These are phyloP conservation scores for Syzygium malaccense DNA, from an alignment of 441 rosid species.

Conservation along the genomic window DNA sequence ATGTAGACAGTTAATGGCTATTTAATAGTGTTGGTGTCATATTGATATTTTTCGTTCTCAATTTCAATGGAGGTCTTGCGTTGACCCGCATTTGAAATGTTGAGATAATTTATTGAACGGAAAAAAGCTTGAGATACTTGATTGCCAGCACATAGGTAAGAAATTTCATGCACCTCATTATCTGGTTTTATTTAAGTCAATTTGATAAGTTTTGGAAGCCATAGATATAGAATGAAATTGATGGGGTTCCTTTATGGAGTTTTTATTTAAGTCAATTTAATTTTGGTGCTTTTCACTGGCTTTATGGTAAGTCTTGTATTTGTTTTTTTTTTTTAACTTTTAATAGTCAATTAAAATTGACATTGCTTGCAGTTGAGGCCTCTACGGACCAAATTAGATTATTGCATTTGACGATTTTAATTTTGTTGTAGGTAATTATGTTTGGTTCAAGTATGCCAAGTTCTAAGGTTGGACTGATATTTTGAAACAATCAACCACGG, in stretches of 20 bases:
- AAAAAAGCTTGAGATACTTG: no score
- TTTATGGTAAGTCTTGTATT: not conserved
- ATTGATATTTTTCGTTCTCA: no score
- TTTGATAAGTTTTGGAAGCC: not conserved
- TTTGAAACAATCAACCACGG: no score
- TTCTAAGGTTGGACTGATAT: no score
- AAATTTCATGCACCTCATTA: not conserved
- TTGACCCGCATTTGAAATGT: no score
- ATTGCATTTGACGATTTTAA: no score
- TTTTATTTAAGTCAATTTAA: no score
- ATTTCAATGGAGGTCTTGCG: no score
- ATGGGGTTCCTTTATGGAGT: not conserved
- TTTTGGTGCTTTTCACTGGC: not conserved
- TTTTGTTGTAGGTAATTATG: no score
- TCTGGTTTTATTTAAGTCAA: not conserved
- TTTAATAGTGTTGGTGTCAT: no score
- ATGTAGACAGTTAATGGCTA: no score
- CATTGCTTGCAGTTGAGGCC: not conserved
- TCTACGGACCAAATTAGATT: not conserved
- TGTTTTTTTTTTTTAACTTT: not conserved
- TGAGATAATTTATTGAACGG: not conserved
- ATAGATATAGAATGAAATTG: not conserved
- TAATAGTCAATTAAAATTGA: not conserved
- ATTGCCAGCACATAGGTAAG: not conserved
- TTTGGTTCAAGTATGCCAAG: no score